phyloP scores from a whole-genome alignment of 768 basidiomycete genomes.

The Lentinula edodes region DNA sequence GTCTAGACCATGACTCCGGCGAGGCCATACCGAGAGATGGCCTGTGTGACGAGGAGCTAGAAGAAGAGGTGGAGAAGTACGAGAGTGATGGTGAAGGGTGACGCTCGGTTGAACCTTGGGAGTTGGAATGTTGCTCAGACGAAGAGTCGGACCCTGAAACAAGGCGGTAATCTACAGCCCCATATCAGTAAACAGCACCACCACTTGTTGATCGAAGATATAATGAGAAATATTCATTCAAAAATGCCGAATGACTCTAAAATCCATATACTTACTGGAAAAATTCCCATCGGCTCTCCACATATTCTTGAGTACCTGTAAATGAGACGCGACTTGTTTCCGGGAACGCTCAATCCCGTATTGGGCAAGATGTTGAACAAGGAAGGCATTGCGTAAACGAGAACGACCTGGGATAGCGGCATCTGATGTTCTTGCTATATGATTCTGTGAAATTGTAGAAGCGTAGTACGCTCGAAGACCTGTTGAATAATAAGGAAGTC shows the following conservation, averaged over 20 bases:
- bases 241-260: background rate
- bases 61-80: slow-evolving; percentile 40
- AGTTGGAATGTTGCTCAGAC: background rate
- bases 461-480: slow-evolving; percentile 76
- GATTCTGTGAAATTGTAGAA: slow-evolving; percentile 65
- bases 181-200: background rate
- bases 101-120: background rate
- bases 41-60: slow-evolving; percentile 23
- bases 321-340: slow-evolving; percentile 88
- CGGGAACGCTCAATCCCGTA: slow-evolving; percentile 68
- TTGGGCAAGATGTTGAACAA: slow-evolving; percentile 74
- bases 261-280: slow-evolving; percentile 40
- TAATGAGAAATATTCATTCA: slow-evolving; percentile 5
- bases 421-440: background rate
- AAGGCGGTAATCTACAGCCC: slow-evolving; percentile 6
- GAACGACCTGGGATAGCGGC: slow-evolving; percentile 48
- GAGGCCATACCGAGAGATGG: background rate
- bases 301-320: slow-evolving; percentile 82
- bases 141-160: background rate
- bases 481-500: slow-evolving; percentile 18
- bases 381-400: slow-evolving; percentile 80
- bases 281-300: slow-evolving; percentile 61
- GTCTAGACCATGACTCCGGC: background rate
- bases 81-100: slow-evolving; percentile 28
- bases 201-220: slow-evolving; percentile 1